Evolutionary conservation across 164 flowering plant species (phyloP).

Genomic region (Stephania cephalantha): DNA sequence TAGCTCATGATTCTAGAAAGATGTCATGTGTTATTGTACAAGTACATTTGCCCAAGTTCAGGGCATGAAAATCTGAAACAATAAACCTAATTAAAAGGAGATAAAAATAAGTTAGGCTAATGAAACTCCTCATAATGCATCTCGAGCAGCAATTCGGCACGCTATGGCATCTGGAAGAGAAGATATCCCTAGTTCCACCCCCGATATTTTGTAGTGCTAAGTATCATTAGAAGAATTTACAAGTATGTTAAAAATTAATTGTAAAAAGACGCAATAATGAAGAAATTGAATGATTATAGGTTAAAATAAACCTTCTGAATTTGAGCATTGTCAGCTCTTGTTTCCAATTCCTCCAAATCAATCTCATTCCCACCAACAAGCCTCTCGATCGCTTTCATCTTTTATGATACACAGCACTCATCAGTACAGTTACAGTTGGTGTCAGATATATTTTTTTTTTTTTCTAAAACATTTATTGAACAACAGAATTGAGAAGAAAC

Average conservation of each 20-base stretch:
- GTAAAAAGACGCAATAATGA: not conserved
- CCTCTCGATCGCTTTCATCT: slow-evolving; percentile 58
- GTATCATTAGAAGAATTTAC: slow-evolving; percentile 7
- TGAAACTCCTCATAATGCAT: slow-evolving; percentile 43
- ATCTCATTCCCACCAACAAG: slow-evolving; percentile 70
- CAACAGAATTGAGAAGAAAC: not conserved
- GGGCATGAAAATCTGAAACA: not conserved
- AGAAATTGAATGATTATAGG: not conserved
- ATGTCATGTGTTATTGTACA: not conserved
- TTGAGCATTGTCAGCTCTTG: slow-evolving; percentile 61
- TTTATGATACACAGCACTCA: not conserved
- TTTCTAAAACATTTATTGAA: not conserved
- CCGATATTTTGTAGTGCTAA: slow-evolving; percentile 88
- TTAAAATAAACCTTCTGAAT: slow-evolving; percentile 62
- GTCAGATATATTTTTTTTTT: not conserved
- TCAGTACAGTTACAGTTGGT: not conserved
- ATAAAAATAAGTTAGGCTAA: not conserved
- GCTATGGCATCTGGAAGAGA: slow-evolving; percentile 71
- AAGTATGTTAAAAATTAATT: not conserved
- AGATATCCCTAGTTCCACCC: slow-evolving; percentile 59
- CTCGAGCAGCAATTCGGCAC: slow-evolving; percentile 21
- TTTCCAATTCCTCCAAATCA: slow-evolving; percentile 63
- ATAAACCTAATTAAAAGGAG: not conserved
- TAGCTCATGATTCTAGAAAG: too few relatives aligned
- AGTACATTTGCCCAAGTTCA: not conserved